phyloP scores from a whole-genome alignment of 306 rosid species.

The Bauhinia variegata region DNA sequence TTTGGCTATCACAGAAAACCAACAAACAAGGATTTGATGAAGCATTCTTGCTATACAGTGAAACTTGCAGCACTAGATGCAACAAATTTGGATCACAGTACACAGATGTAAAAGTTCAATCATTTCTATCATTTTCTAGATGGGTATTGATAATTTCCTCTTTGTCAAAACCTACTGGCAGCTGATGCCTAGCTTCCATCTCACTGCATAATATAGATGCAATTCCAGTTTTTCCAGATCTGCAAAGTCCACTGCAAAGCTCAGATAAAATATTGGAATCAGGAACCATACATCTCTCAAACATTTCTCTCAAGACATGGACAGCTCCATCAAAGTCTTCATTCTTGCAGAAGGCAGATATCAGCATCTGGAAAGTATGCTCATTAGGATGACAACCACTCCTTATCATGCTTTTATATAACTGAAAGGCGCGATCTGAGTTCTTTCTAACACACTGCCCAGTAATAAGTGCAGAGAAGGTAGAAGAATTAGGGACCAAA shows the following conservation, averaged over 20 bases:
- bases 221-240: constrained; percentile 46
- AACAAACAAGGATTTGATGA: not conserved
- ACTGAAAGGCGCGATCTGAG: constrained; percentile 64
- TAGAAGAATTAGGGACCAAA: constrained; percentile 67
- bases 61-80: not conserved
- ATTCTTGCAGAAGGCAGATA: constrained; percentile 59
- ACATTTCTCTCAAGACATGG: constrained; percentile 69
- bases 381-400: constrained; percentile 62
- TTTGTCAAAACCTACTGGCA: constrained; percentile 54
- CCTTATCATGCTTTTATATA: constrained; percentile 77
- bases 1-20: not conserved
- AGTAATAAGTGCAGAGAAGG: constrained; percentile 73
- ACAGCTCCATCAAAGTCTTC: constrained; percentile 81
- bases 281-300: constrained; percentile 53
- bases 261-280: constrained; percentile 55
- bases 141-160: constrained; percentile 22
- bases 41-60: not conserved
- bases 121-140: constrained; percentile 32
- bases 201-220: constrained; percentile 50
- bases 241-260: constrained; percentile 57
- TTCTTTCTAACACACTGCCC: constrained; percentile 70
- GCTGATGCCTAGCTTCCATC: constrained; percentile 46
- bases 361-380: constrained; percentile 54
- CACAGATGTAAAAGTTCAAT: constrained; percentile 24
- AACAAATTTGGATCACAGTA: not conserved